Conservation (phyloP, 2,329 filamentous ascomycete species). For the Phaeosphaeriaceae sp. region DNA sequence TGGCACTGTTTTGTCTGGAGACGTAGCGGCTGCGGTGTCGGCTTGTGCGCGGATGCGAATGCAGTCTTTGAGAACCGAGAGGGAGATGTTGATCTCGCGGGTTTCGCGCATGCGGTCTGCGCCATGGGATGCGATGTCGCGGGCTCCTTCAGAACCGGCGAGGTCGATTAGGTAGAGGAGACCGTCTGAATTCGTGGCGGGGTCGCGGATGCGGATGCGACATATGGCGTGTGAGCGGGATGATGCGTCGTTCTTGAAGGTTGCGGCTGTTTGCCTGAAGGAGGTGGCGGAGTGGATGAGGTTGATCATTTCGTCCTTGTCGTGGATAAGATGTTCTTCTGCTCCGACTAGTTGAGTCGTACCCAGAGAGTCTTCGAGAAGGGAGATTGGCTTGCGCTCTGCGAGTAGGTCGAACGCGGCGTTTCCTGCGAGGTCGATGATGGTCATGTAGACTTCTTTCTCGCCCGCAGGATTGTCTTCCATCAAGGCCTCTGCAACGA, state of each 20-base stretch:
- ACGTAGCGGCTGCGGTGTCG: conserved; percentile 24
- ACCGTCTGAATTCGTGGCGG: conserved; percentile 47
- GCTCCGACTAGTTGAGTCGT: conserved; percentile 54
- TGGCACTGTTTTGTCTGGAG: conserved; percentile 13
- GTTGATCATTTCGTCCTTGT: conserved; percentile 35
- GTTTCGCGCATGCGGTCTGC: conserved; percentile 56
- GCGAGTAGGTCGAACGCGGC: conserved; percentile 44
- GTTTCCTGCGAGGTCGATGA: conserved; percentile 49
- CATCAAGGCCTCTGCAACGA: conserved; percentile 50
- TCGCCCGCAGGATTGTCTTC: conserved; percentile 19
- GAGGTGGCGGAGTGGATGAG: conserved; percentile 49
- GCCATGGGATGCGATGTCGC: conserved; percentile 51
- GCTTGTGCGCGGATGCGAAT: conserved; percentile 55
- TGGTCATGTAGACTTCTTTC: conserved; percentile 46
- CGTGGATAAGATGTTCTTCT: conserved; percentile 46
- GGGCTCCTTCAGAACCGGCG: conserved; percentile 58
- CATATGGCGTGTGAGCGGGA: conserved; percentile 60
- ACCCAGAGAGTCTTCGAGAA: conserved; percentile 58
- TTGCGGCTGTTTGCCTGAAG: conserved; percentile 54
- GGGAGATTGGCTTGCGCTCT: conserved; percentile 49
- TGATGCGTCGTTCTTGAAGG: conserved; percentile 56
- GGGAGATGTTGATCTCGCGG: conserved; percentile 57
- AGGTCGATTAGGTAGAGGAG: conserved; percentile 58
- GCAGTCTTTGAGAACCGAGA: conserved; percentile 61
- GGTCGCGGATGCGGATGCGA: conserved; percentile 54